A percentile compares a stretch with the other conserved stretches of the same genome.
Evolutionary conservation across 139 green algal genomes (phyloP).

Genomic region (Tetraselmis chui): DNA sequence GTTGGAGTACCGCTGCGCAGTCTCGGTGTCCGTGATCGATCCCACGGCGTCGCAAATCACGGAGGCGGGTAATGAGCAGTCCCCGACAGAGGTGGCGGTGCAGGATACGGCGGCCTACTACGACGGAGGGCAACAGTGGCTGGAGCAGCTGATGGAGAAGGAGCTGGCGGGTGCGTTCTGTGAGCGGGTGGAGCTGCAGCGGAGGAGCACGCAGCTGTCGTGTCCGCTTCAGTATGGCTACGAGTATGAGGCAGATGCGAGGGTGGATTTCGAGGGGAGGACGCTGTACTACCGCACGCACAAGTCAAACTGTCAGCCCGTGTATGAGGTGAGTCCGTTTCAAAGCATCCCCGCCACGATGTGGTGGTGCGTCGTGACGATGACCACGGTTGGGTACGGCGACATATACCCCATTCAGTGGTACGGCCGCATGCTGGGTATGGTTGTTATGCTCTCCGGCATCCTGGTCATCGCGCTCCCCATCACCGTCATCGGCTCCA

Average conservation of each 20-base stretch:
- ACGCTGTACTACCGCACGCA: background rate
- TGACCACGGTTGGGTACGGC: conserved; percentile 29
- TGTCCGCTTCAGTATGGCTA: background rate
- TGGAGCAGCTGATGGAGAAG: background rate
- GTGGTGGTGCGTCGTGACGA: conserved; percentile 27
- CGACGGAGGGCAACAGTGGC: background rate
- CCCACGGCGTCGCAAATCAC: background rate
- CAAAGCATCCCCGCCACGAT: conserved; percentile 18
- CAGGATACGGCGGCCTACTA: background rate
- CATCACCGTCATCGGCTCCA: conserved; percentile 20
- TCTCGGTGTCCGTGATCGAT: background rate
- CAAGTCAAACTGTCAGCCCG: background rate
- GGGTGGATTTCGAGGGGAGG: background rate
- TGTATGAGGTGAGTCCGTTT: conserved; percentile 17
- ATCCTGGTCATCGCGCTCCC: conserved; percentile 28
- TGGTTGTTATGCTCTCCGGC: conserved; percentile 18
- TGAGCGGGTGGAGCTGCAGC: background rate
- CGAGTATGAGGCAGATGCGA: background rate
- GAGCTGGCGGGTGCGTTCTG: background rate
- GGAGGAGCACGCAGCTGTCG: background rate
- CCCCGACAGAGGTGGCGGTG: background rate
- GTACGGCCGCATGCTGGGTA: conserved; percentile 12
- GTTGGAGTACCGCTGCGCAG: background rate
- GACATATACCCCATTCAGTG: conserved; percentile 15
- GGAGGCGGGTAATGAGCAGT: background rate